Evolutionary conservation across 225 moss, liverwort and hornwort species (phyloP).

Genomic region (Thuidium tamariscinum): DNA sequence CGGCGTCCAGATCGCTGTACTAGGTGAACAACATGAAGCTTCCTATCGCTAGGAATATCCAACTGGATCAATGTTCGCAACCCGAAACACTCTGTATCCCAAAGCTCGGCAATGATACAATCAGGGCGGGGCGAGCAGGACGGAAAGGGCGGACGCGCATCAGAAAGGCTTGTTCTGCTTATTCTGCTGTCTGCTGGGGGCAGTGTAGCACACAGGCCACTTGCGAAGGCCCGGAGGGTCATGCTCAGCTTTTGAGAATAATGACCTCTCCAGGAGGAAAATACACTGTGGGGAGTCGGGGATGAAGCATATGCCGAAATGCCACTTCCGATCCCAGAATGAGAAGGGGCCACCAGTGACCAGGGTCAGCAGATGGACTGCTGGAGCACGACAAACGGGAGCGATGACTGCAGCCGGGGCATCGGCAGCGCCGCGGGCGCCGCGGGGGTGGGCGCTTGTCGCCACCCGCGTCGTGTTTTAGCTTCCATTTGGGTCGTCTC

Average conservation of each 20-base stretch:
- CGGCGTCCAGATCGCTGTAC: background rate
- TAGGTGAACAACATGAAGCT: background rate
- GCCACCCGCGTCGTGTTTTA: background rate
- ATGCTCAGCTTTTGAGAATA: background rate
- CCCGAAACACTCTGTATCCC: background rate
- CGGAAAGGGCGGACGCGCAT: background rate
- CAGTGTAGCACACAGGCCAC: background rate
- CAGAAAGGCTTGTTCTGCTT: background rate
- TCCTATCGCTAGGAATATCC: background rate
- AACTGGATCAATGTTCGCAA: background rate
- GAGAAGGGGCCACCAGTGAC: background rate
- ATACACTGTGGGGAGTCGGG: background rate
- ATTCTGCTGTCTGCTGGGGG: background rate
- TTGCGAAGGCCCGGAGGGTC: background rate
- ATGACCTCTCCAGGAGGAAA: background rate
- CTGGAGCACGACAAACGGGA: background rate
- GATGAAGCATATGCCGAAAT: slow-evolving; percentile 28
- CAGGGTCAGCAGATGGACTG: background rate
- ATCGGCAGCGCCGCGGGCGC: background rate
- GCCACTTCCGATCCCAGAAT: slow-evolving; percentile 6
- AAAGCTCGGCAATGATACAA: background rate
- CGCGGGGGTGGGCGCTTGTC: background rate
- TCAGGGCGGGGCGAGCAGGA: background rate
- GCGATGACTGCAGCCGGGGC: background rate
- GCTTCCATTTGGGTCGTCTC: background rate